These are phyloP conservation scores for Clonostachys rosea DNA, from an alignment of 2,329 filamentous ascomycete species.

Conservation along the genomic window DNA sequence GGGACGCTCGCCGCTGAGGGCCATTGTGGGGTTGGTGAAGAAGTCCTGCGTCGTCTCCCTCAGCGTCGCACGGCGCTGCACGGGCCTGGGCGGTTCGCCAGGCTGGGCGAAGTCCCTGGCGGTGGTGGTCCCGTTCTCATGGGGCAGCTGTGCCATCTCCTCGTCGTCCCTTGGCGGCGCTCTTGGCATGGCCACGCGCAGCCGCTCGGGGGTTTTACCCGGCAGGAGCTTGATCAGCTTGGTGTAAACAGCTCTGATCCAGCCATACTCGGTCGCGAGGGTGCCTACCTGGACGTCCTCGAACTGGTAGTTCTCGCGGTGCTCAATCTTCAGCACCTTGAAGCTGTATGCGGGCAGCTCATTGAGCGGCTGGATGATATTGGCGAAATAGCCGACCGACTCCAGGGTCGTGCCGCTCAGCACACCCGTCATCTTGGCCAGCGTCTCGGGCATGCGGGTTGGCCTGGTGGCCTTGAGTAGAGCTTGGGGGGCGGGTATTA, in stretches of 20 bases:
- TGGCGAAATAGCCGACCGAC: slow-evolving; percentile 57
- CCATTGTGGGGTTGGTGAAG: slow-evolving; percentile 34
- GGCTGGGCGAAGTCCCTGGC: neutral
- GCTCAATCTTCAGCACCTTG: slow-evolving; percentile 40
- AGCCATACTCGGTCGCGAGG: neutral
- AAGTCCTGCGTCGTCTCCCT: slow-evolving; percentile 35
- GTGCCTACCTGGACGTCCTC: neutral
- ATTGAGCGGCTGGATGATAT: slow-evolving; percentile 53
- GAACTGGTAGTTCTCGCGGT: slow-evolving; percentile 19
- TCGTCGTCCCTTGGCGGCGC: neutral
- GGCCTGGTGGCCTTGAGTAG: slow-evolving; percentile 53
- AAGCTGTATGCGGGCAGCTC: slow-evolving; percentile 41
- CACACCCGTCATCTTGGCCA: slow-evolving; percentile 53
- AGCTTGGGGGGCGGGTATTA: slow-evolving; percentile 59
- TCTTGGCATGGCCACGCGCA: neutral
- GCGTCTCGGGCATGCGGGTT: slow-evolving; percentile 47
- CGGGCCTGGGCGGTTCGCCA: slow-evolving; percentile 7
- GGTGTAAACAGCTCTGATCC: no score
- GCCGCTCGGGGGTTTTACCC: no score
- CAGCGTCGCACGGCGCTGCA: slow-evolving; percentile 25
- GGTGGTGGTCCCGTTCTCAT: neutral
- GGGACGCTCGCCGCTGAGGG: slow-evolving; percentile 27
- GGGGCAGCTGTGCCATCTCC: neutral
- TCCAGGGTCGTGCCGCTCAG: slow-evolving; percentile 49
- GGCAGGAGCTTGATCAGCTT: no score